These are phyloP conservation scores for Phytopythium sindhum DNA, from an alignment of 352 stramenopile species.

Conservation along the genomic window DNA sequence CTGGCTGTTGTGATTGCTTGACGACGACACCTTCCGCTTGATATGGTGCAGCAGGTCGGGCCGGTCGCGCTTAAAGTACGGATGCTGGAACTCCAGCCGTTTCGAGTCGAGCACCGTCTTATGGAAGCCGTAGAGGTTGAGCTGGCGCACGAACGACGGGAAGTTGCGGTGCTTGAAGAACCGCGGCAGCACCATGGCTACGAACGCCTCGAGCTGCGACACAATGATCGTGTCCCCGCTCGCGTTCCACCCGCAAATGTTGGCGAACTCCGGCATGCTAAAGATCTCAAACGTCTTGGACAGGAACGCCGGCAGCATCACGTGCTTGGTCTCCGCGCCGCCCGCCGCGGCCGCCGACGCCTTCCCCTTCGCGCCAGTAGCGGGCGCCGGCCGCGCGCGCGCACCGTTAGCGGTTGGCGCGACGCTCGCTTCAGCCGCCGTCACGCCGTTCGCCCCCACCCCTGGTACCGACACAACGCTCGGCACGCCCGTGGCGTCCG, in stretches of 20 bases:
- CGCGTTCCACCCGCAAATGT: constrained; percentile 89
- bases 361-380: constrained; percentile 10
- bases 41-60: constrained; percentile 86
- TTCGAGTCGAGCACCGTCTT: constrained; percentile 92
- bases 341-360: constrained; percentile 11
- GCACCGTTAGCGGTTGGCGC: constrained; percentile 4
- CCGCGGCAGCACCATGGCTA: constrained; percentile 78
- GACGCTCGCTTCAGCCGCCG: not conserved
- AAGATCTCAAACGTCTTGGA: constrained; percentile 95
- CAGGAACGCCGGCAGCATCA: constrained; percentile 88
- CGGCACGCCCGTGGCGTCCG: not conserved
- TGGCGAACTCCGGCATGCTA: constrained; percentile 73
- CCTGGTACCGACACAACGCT: not conserved
- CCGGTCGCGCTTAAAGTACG: constrained; percentile 87
- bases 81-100: constrained; percentile 91
- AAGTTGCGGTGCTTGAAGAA: constrained; percentile 95
- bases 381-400: constrained; percentile 6
- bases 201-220: constrained; percentile 78
- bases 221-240: constrained; percentile 93
- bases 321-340: constrained; percentile 57
- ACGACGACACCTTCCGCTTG: constrained; percentile 84
- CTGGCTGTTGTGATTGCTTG: constrained; percentile 30
- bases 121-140: constrained; percentile 94
- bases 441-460: not conserved
- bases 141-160: constrained; percentile 91